Evolutionary conservation across 208 protist genomes (phyloP).

Genomic region (Leishmania major): DNA sequence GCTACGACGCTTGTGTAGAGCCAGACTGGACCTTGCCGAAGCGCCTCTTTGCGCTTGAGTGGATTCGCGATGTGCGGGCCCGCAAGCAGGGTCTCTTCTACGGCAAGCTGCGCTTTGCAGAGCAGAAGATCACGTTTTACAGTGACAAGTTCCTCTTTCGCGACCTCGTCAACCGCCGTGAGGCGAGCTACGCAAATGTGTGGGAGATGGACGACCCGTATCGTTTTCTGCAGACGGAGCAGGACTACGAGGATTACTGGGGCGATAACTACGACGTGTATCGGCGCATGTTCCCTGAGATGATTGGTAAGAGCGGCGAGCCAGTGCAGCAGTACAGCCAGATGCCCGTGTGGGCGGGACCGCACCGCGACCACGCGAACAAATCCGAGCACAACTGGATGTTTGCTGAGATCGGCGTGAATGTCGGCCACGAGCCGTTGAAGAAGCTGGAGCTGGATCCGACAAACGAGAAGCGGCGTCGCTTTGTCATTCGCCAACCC

Average conservation of each 20-base stretch:
- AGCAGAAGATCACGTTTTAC: constrained; percentile 95
- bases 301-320: constrained; percentile 91
- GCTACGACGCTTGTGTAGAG: constrained; percentile 94
- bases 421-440: constrained; percentile 91
- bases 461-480: constrained; percentile 92
- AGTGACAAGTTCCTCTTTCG: constrained; percentile 94
- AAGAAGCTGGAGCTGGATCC: constrained; percentile 94
- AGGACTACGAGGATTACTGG: constrained; percentile 95
- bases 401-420: constrained; percentile 95
- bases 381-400: constrained; percentile 95
- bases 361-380: constrained; percentile 91
- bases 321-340: constrained; percentile 94
- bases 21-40: constrained; percentile 94
- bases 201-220: constrained; percentile 96
- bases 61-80: constrained; percentile 91
- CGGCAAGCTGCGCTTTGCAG: constrained; percentile 92
- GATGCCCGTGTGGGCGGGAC: constrained; percentile 91
- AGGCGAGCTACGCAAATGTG: constrained; percentile 94
- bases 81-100: constrained; percentile 92
- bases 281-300: constrained; percentile 93
- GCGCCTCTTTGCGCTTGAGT: constrained; percentile 92
- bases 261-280: constrained; percentile 96
- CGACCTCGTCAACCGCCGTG: constrained; percentile 91
- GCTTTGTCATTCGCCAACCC: constrained; percentile 92
- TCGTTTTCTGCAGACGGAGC: constrained; percentile 93